Evolutionary conservation across 1,284 basidiomycete genomes (phyloP).

Genomic region (Trichosporon sp.): DNA sequence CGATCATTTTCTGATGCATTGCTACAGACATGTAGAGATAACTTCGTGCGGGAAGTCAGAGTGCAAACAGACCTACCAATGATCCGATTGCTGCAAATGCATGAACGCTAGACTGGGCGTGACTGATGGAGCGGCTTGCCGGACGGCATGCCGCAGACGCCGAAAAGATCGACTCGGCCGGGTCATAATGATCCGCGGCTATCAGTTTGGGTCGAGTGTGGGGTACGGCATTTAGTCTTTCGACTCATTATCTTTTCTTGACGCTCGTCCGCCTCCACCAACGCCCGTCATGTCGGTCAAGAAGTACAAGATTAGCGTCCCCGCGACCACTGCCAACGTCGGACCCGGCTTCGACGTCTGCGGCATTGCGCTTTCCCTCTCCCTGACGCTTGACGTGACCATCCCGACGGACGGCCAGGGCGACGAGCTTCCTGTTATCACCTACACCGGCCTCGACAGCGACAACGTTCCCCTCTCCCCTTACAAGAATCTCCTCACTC

Average conservation of each 20-base stretch:
- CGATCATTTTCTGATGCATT: no score
- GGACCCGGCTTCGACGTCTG: constrained; percentile 99
- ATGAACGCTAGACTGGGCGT: neutral
- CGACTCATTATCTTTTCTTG: neutral
- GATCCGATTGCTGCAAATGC: neutral
- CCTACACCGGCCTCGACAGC: constrained; percentile 83
- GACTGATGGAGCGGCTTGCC: neutral
- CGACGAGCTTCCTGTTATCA: constrained; percentile 50
- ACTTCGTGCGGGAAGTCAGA: no score
- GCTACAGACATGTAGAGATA: no score
- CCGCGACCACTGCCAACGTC: constrained; percentile 96
- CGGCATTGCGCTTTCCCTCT: constrained; percentile 87
- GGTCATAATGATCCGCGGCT: neutral
- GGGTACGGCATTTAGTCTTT: neutral
- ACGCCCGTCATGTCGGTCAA: constrained; percentile 19
- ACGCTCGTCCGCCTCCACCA: neutral
- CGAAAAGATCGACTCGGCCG: constrained; percentile 1
- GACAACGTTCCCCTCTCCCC: constrained; percentile 86
- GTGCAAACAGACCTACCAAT: no score
- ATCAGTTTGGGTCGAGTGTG: neutral
- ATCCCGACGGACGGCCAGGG: constrained; percentile 32
- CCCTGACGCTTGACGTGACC: constrained; percentile 70
- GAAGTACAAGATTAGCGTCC: constrained; percentile 66
- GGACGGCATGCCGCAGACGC: neutral
- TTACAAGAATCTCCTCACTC: constrained; percentile 97